A percentile compares a stretch with the other conserved stretches of the same genome.
Conservation (phyloP, 2,329 filamentous ascomycete genomes). For the Exophiala aquamarina region DNA sequence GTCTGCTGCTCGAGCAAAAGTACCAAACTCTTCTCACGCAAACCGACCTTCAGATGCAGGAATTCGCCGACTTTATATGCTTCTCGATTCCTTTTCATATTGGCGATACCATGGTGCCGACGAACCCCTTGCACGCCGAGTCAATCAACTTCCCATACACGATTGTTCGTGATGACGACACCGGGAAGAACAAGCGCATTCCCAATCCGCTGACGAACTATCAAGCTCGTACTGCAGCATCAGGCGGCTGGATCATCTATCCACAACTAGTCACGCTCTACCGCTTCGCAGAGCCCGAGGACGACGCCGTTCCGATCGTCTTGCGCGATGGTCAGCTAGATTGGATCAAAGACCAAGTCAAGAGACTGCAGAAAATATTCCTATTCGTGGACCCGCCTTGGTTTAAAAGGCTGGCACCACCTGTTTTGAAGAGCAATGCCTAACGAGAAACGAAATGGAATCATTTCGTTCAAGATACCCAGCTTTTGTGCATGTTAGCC, state of each 20-base stretch:
- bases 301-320: slow-evolving; percentile 21
- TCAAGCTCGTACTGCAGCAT: slow-evolving; percentile 21
- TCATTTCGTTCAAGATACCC: background rate
- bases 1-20: slow-evolving; percentile 2
- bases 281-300: slow-evolving; percentile 25
- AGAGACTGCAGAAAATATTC: slow-evolving; percentile 24
- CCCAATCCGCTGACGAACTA: slow-evolving; percentile 11
- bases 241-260: slow-evolving; percentile 26
- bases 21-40: slow-evolving; percentile 8
- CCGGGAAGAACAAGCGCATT: slow-evolving; percentile 9
- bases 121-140: slow-evolving; percentile 21
- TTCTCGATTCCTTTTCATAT: slow-evolving; percentile 25
- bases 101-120: slow-evolving; percentile 22
- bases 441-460: background rate
- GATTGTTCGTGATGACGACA: slow-evolving; percentile 6
- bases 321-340: slow-evolving; percentile 26
- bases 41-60: slow-evolving; percentile 23
- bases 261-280: slow-evolving; percentile 22
- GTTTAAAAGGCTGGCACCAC: slow-evolving; percentile 4
- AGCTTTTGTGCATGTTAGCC: too few species aligned
- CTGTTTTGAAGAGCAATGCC: too few species aligned
- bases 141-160: slow-evolving; percentile 21
- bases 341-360: slow-evolving; percentile 27
- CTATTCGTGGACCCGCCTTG: slow-evolving; percentile 20
- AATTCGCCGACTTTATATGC: slow-evolving; percentile 23